Evolutionary conservation across 257 asterid genomes (phyloP).

Genomic region (Henckelia pumila): DNA sequence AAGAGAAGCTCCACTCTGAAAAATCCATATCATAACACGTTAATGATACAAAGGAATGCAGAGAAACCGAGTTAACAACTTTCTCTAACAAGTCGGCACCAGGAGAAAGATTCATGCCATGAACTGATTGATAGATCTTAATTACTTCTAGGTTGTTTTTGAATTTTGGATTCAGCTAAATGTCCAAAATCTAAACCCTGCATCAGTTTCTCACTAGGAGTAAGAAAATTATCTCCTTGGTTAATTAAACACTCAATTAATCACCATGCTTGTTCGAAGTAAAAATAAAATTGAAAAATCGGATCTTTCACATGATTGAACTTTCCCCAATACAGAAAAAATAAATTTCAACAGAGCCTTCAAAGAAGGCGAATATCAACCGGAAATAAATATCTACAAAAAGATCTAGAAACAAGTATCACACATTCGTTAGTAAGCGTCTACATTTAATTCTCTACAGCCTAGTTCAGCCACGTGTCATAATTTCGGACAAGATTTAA

Average conservation of each 20-base stretch:
- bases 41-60: neutral
- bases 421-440: neutral
- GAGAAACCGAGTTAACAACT: neutral
- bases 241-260: too few relatives aligned
- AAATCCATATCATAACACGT: neutral
- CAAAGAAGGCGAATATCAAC: neutral
- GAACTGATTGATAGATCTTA: neutral
- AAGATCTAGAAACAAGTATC: neutral
- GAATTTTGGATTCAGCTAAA: neutral
- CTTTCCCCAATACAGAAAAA: neutral
- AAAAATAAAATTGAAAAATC: too few relatives aligned
- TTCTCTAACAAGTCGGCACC: neutral
- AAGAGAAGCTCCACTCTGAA: neutral
- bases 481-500: too few relatives aligned
- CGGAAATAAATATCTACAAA: neutral
- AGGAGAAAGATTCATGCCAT: neutral
- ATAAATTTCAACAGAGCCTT: neutral
- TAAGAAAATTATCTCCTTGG: too few relatives aligned
- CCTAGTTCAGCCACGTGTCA: neutral
- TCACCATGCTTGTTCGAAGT: too few relatives aligned
- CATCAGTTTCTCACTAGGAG: neutral
- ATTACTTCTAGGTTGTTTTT: neutral
- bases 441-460: neutral
- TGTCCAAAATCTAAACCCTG: neutral
- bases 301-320: neutral